A percentile compares a stretch with the other conserved stretches of the same genome.
Evolutionary conservation across 768 basidiomycete species (phyloP).

Genomic region (Trametes cubensis): DNA sequence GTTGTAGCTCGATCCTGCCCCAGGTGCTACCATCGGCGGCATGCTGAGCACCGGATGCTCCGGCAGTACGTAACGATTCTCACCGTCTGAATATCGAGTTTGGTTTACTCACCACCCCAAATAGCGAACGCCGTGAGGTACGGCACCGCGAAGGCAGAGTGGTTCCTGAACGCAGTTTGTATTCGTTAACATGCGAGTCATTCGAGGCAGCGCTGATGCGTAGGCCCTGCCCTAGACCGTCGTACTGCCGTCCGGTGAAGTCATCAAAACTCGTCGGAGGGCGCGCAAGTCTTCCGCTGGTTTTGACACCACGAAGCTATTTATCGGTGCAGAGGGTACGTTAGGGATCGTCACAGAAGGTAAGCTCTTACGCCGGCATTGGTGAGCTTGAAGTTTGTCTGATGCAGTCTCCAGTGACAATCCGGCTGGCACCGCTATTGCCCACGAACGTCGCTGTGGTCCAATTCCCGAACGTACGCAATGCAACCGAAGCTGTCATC

Average conservation of each 20-base stretch:
- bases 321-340: conserved; percentile 83
- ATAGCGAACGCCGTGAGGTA: conserved; percentile 81
- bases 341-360: conserved; percentile 91
- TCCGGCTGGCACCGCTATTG: conserved; percentile 78
- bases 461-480: conserved; percentile 75
- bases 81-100: background rate
- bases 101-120: background rate
- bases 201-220: background rate
- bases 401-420: conserved; percentile 54
- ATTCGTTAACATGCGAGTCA: background rate
- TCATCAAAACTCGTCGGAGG: conserved; percentile 84
- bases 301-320: conserved; percentile 82
- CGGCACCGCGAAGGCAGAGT: conserved; percentile 87
- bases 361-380: conserved; percentile 25
- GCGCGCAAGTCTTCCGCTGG: conserved; percentile 87
- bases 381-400: background rate
- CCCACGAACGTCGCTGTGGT: conserved; percentile 84
- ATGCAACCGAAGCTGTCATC: conserved; percentile 73
- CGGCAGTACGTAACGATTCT: conserved; percentile 54
- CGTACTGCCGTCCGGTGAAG: conserved; percentile 84
- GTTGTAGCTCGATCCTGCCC: conserved; percentile 70
- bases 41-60: conserved; percentile 89
- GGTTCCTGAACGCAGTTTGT: conserved; percentile 83
- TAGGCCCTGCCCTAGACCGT: conserved; percentile 59
- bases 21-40: conserved; percentile 81